These are phyloP conservation scores for Ophiosphaerella herpotricha DNA, from an alignment of 2,329 filamentous ascomycete species.

Conservation along the genomic window DNA sequence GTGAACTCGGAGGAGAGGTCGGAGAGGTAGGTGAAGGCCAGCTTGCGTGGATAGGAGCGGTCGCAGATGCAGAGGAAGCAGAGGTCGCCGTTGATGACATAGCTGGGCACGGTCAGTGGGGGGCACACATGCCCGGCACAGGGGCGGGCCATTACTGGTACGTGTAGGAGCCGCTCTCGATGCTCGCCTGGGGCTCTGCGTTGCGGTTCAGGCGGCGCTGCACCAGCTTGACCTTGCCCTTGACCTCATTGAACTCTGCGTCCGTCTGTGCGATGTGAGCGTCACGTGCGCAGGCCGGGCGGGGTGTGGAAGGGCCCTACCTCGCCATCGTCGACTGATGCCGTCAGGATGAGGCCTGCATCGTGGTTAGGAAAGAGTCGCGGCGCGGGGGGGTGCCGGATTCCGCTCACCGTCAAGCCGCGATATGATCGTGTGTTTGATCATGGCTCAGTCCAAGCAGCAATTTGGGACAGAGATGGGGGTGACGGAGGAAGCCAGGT, in stretches of 20 bases:
- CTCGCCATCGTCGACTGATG: slow-evolving; percentile 90
- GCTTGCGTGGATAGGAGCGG: slow-evolving; percentile 91
- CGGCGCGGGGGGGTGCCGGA: too few relatives aligned
- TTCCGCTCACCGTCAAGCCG: slow-evolving; percentile 75
- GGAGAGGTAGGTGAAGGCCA: slow-evolving; percentile 96
- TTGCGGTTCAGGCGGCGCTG: slow-evolving; percentile 86
- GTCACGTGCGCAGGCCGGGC: not conserved
- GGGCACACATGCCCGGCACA: too few relatives aligned
- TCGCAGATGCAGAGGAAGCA: slow-evolving; percentile 95
- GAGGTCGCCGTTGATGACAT: slow-evolving; percentile 80
- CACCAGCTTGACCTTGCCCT: slow-evolving; percentile 87
- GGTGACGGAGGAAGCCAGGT: not conserved
- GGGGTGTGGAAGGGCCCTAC: slow-evolving; percentile 45
- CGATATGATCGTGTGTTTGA: slow-evolving; percentile 91
- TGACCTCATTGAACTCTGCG: slow-evolving; percentile 80
- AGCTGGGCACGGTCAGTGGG: slow-evolving; percentile 57
- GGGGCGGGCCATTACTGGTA: slow-evolving; percentile 67
- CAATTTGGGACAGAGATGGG: not conserved
- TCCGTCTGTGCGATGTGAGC: slow-evolving; percentile 59
- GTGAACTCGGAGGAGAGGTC: slow-evolving; percentile 91
- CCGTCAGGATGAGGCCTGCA: slow-evolving; percentile 88
- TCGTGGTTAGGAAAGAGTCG: slow-evolving; percentile 22
- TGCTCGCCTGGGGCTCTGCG: slow-evolving; percentile 86
- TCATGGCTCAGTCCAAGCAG: slow-evolving; percentile 59
- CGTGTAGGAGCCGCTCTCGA: slow-evolving; percentile 82